phyloP scores from a whole-genome alignment of 257 asterid species.

The Jaltomata sinuosa region DNA sequence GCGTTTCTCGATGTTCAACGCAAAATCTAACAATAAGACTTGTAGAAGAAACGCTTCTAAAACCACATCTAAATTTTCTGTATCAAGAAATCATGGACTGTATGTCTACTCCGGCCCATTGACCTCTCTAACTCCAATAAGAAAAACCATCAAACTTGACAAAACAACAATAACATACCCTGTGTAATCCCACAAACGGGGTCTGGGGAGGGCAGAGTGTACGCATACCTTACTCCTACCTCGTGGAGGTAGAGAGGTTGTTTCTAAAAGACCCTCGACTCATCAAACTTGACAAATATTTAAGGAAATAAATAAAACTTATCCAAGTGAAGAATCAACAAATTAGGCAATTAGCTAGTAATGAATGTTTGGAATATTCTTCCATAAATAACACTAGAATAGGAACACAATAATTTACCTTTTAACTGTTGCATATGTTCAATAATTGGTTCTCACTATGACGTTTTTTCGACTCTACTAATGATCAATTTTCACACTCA shows the following conservation, averaged over 20 bases:
- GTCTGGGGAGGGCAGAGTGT: too few species aligned
- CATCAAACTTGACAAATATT: neutral
- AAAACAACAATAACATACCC: too few species aligned
- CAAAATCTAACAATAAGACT: neutral
- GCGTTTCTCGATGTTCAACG: neutral
- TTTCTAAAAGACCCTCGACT: too few species aligned
- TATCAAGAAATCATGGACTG: too few species aligned
- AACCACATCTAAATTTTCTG: neutral
- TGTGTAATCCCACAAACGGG: too few species aligned
- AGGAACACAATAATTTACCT: neutral
- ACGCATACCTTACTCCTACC: too few species aligned
- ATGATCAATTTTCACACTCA: neutral
- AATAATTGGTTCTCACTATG: neutral
- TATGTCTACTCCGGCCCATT: neutral
- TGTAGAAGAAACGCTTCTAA: neutral
- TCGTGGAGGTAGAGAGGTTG: too few species aligned
- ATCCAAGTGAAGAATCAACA: neutral
- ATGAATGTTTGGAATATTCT: neutral
- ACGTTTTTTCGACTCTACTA: neutral
- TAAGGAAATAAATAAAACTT: neutral
- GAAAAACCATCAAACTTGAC: neutral
- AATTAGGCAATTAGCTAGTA: neutral
- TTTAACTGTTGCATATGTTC: neutral
- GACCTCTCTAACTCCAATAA: neutral
- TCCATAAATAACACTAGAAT: neutral